Conservation (phyloP, 805 yeast species). For the Kazachstania bromeliacearum region DNA sequence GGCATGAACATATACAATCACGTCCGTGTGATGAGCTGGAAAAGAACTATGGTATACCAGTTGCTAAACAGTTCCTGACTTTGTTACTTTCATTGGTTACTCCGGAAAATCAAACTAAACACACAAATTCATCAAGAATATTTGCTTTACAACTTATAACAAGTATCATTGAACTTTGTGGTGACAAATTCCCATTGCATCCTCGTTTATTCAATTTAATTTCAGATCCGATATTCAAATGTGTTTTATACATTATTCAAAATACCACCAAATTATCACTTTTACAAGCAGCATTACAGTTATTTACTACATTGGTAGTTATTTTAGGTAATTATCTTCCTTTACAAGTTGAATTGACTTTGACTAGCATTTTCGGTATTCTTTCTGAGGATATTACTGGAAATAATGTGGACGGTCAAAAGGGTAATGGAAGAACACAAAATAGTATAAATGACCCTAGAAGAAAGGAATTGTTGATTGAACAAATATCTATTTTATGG, state of each 20-base stretch:
- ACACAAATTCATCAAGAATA: conserved; percentile 78
- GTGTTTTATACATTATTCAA: conserved; percentile 71
- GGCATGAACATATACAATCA: conserved; percentile 13
- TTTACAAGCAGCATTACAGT: conserved; percentile 63
- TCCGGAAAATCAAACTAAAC: conserved; percentile 73
- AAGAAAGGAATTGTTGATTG: conserved; percentile 76
- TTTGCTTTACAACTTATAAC: conserved; percentile 70
- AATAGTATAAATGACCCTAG: conserved; percentile 10
- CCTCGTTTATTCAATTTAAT: conserved; percentile 57
- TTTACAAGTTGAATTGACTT: conserved; percentile 70
- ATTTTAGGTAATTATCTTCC: conserved; percentile 58
- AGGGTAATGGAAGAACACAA: neutral
- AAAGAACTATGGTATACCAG: conserved; percentile 57
- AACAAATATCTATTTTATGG: conserved; percentile 76
- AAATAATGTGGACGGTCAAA: neutral
- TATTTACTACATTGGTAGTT: conserved; percentile 62
- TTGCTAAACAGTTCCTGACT: conserved; percentile 67
- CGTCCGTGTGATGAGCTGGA: conserved; percentile 9
- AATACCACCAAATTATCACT: conserved; percentile 59
- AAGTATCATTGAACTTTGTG: conserved; percentile 75
- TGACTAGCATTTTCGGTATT: conserved; percentile 53
- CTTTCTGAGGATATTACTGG: conserved; percentile 26
- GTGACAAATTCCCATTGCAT: conserved; percentile 49
- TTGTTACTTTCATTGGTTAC: conserved; percentile 71
- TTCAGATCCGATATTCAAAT: conserved; percentile 78